Conservation (phyloP, 2,329 filamentous ascomycete species). For the Aspergillus felis region DNA sequence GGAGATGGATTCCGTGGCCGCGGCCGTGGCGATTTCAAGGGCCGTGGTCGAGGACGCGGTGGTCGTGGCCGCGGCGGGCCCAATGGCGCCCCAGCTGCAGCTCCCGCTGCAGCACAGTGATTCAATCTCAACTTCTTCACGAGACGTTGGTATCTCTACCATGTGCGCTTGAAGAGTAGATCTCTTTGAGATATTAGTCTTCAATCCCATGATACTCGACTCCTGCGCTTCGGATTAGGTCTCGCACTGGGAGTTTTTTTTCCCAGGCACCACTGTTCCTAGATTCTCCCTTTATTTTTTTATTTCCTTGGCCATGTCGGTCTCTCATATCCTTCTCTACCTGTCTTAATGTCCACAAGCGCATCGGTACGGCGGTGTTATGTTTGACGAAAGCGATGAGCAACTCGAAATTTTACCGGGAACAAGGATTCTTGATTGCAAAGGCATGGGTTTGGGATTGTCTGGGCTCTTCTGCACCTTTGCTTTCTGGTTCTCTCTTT, state of each 20-base stretch:
- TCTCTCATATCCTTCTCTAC: slow-evolving; percentile 6
- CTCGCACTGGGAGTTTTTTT: neutral
- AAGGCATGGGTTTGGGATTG: neutral
- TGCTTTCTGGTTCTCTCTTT: slow-evolving; percentile 9
- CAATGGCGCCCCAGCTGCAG: slow-evolving; percentile 22
- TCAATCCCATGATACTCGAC: neutral
- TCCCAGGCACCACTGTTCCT: slow-evolving; percentile 2
- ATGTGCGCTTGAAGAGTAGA: neutral
- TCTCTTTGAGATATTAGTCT: neutral
- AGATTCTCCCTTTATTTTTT: slow-evolving; percentile 2
- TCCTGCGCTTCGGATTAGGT: neutral
- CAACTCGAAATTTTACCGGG: slow-evolving; percentile 18
- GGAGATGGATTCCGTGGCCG: slow-evolving; percentile 37
- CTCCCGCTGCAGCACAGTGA: slow-evolving; percentile 16
- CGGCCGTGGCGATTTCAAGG: slow-evolving; percentile 32
- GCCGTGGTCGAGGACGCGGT: slow-evolving; percentile 31
- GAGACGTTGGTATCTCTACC: neutral
- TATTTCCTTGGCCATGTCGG: neutral
- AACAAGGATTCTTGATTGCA: slow-evolving; percentile 8
- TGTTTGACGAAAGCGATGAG: slow-evolving; percentile 37
- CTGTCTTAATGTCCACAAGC: slow-evolving; percentile 16
- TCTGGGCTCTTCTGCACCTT: slow-evolving; percentile 2
- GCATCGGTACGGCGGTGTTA: slow-evolving; percentile 29
- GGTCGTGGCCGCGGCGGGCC: slow-evolving; percentile 27
- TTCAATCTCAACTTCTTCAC: neutral